Conservation (phyloP, 2,329 filamentous ascomycete genomes). For the Penicillium sp. region DNA sequence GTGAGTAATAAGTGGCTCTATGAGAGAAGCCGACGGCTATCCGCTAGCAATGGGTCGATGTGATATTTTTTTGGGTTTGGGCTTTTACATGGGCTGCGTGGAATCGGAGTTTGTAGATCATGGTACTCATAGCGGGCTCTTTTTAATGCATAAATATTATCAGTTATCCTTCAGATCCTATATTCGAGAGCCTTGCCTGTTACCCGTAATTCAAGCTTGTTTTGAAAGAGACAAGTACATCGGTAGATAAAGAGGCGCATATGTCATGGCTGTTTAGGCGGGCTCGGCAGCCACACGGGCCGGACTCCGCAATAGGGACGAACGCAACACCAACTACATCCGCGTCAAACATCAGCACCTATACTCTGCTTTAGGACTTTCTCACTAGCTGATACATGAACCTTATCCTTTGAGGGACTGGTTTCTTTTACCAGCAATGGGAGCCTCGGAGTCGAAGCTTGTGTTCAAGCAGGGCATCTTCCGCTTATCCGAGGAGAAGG, state of each 20-base stretch:
- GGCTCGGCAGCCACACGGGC: slow-evolving; percentile 9
- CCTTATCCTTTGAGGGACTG: slow-evolving; percentile 25
- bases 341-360: not conserved
- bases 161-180: not conserved
- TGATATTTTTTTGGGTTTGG: slow-evolving; percentile 18
- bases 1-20: slow-evolving; percentile 96
- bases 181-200: not conserved
- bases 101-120: slow-evolving; percentile 19
- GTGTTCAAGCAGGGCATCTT: slow-evolving; percentile 99
- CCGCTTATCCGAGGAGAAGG: slow-evolving; percentile 84
- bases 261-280: slow-evolving; percentile 2
- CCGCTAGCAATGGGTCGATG: slow-evolving; percentile 38
- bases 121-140: slow-evolving; percentile 19
- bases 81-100: slow-evolving; percentile 11
- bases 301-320: slow-evolving; percentile 9
- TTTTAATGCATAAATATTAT: slow-evolving; percentile 12
- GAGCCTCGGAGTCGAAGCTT: slow-evolving; percentile 97
- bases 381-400: slow-evolving; percentile 25
- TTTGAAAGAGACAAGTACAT: not conserved
- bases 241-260: not conserved
- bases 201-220: not conserved
- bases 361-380: not conserved
- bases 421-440: slow-evolving; percentile 61
- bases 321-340: slow-evolving; percentile 3
- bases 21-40: slow-evolving; percentile 63